These are phyloP conservation scores for Nicotiana tabacum DNA, from an alignment of 257 asterid species.

Conservation along the genomic window DNA sequence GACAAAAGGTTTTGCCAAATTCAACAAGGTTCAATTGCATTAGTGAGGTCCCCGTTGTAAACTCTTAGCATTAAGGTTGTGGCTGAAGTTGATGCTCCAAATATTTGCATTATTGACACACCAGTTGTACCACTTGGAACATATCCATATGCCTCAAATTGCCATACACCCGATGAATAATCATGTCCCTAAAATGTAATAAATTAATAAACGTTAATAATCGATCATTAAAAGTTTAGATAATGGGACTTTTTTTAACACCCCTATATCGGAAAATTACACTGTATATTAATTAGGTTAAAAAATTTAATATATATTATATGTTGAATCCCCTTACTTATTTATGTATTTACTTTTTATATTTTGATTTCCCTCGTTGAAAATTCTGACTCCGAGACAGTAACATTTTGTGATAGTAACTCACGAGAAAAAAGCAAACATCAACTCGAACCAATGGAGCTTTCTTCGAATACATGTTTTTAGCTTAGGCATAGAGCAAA, in stretches of 20 bases:
- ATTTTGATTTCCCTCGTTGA: too few species aligned
- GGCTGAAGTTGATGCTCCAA: conserved; percentile 24
- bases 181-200: conserved; percentile 23
- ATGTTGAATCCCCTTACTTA: too few species aligned
- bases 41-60: conserved; percentile 20
- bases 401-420: neutral
- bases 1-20: too few species aligned
- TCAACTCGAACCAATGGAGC: neutral
- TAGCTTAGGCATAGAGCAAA: neutral
- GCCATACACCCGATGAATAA: conserved; percentile 33
- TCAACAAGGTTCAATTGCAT: conserved; percentile 11
- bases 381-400: too few species aligned
- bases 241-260: too few species aligned
- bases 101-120: conserved; percentile 35
- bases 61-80: conserved; percentile 34
- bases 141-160: conserved; percentile 30
- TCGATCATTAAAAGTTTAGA: neutral
- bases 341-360: too few species aligned
- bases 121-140: conserved; percentile 31
- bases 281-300: too few species aligned
- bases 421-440: neutral
- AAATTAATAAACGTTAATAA: neutral
- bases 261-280: too few species aligned
- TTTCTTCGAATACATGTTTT: neutral
- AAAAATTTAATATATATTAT: too few species aligned